Percentiles rank a stretch among this genome's conserved stretches.
Evolutionary conservation across 768 basidiomycete species (phyloP).

Genomic region (Leccinum variicolor): DNA sequence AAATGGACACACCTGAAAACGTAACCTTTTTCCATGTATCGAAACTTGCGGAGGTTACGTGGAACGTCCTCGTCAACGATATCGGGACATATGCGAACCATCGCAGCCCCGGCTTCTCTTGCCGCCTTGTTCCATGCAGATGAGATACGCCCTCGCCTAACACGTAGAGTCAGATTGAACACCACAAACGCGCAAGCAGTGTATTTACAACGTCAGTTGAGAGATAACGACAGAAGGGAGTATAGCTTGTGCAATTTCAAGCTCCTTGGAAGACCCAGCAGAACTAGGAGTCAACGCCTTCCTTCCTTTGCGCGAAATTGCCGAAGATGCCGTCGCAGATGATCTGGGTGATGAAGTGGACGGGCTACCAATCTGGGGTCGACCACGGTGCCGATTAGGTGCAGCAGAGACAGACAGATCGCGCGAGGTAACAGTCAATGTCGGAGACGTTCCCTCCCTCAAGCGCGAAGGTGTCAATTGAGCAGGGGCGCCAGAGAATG

Average conservation of each 20-base stretch:
- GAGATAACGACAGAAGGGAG: constrained; percentile 19
- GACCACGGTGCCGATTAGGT: constrained; percentile 9
- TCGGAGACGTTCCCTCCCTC: constrained; percentile 14
- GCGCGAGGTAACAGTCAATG: constrained; percentile 3
- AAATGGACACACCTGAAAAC: constrained; percentile 37
- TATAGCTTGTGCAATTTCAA: neutral
- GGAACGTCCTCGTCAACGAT: constrained; percentile 41
- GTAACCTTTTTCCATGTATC: constrained; percentile 54
- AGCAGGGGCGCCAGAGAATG: constrained; percentile 3
- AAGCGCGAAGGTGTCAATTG: constrained; percentile 2
- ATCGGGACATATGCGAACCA: constrained; percentile 32
- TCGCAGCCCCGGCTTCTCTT: constrained; percentile 26
- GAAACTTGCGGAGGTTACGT: constrained; percentile 38
- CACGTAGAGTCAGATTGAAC: constrained; percentile 1
- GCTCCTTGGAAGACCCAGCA: constrained; percentile 9
- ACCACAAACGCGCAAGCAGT: neutral
- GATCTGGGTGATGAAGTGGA: constrained; percentile 15
- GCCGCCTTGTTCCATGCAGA: constrained; percentile 31
- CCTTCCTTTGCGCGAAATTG: constrained; percentile 6
- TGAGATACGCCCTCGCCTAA: constrained; percentile 26
- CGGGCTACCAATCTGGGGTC: constrained; percentile 1
- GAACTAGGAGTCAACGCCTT: constrained; percentile 8
- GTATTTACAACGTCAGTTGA: constrained; percentile 22
- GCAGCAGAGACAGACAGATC: constrained; percentile 14
- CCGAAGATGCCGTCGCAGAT: neutral